These are phyloP conservation scores for Drosera spatulata DNA, from an alignment of 179 eudicot species.

Conservation along the genomic window DNA sequence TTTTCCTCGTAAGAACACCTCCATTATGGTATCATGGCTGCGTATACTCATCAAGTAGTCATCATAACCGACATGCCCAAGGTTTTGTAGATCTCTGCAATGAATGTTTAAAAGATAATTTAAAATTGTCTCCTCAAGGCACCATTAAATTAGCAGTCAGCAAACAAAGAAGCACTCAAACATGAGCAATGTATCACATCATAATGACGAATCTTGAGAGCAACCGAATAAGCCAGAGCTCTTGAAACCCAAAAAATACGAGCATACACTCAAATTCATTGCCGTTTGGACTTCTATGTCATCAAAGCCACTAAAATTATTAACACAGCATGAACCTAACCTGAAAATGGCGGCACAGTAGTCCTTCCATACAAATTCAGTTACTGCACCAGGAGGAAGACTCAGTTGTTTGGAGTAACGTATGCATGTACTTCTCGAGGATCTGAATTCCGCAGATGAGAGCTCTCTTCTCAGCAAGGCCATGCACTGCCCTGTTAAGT, in stretches of 20 bases:
- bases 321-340: conserved; percentile 5
- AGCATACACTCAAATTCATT: neutral
- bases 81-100: conserved; percentile 33
- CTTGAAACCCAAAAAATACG: neutral
- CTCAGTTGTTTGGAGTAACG: conserved; percentile 22
- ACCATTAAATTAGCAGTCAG: neutral
- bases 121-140: neutral
- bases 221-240: neutral
- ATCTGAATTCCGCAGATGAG: conserved; percentile 24
- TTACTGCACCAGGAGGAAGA: conserved; percentile 29
- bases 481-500: conserved; percentile 27
- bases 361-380: conserved; percentile 52
- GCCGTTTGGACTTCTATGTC: neutral
- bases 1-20: conserved; percentile 28
- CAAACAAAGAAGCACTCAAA: neutral
- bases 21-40: conserved; percentile 39
- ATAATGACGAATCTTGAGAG: neutral
- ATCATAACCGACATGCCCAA: conserved; percentile 27
- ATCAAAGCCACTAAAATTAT: neutral
- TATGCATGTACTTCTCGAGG: conserved; percentile 29
- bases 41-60: conserved; percentile 35
- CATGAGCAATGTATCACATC: neutral
- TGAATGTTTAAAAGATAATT: neutral
- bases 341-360: conserved; percentile 36
- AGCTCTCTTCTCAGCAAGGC: conserved; percentile 39